Evolutionary conservation across 371 early-diverging fungal genomes (phyloP).

Genomic region (Actinomucor elegans): DNA sequence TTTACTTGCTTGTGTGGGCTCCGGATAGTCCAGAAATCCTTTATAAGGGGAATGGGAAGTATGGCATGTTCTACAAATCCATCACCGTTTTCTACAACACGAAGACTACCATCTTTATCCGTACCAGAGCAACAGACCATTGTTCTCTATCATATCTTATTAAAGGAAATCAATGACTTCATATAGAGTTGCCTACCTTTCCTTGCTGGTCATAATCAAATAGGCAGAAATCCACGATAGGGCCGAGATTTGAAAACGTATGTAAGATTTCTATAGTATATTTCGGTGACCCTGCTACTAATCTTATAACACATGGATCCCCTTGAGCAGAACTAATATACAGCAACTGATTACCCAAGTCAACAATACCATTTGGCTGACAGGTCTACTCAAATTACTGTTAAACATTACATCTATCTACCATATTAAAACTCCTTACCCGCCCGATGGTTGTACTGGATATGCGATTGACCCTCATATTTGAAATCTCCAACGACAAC

Average conservation of each 20-base stretch:
- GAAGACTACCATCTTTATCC: slow-evolving; percentile 71
- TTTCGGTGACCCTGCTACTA: slow-evolving; percentile 34
- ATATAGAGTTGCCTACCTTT: no score
- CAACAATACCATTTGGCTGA: slow-evolving; percentile 66
- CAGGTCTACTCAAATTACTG: no score
- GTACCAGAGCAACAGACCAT: slow-evolving; percentile 89
- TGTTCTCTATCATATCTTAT: no score
- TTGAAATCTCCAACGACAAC: slow-evolving; percentile 42
- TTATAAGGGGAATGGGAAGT: slow-evolving; percentile 56
- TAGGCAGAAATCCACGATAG: slow-evolving; percentile 79
- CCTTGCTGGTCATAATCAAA: slow-evolving; percentile 72
- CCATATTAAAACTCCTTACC: slow-evolving; percentile 39
- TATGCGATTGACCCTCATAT: slow-evolving; percentile 14
- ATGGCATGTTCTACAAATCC: slow-evolving; percentile 71
- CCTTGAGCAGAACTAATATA: slow-evolving; percentile 84
- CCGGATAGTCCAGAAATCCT: no score
- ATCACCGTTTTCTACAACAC: slow-evolving; percentile 86
- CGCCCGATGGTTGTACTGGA: slow-evolving; percentile 15
- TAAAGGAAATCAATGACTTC: no score
- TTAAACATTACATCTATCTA: no score
- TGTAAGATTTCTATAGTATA: slow-evolving; percentile 52
- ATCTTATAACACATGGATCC: slow-evolving; percentile 74
- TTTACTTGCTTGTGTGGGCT: no score
- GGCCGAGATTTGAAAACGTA: slow-evolving; percentile 70
- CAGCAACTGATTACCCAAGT: slow-evolving; percentile 64